Percentiles rank a stretch among this genome's conserved stretches.
These are phyloP conservation scores for Dipteronia dyeriana DNA, from an alignment of 345 rosid species.

Conservation along the genomic window DNA sequence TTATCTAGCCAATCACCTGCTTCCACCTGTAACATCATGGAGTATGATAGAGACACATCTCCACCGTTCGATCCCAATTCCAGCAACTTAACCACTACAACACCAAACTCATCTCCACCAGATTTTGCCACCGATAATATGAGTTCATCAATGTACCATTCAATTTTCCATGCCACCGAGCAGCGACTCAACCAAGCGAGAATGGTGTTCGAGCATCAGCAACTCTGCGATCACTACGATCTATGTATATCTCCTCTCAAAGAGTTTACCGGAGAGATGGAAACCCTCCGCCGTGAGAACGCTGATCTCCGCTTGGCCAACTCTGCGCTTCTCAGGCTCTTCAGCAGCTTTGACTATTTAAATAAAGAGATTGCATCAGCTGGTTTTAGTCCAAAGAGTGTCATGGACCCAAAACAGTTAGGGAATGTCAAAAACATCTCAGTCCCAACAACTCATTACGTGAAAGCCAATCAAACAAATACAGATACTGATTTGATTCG, in stretches of 20 bases:
- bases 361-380: background rate
- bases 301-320: background rate
- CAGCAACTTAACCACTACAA: background rate
- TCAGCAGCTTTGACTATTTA: background rate
- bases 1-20: background rate
- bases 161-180: background rate
- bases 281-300: background rate
- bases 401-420: background rate
- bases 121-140: background rate
- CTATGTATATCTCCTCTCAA: background rate
- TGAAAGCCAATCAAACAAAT: conserved; percentile 34
- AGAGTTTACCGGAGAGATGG: background rate
- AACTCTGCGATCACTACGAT: conserved; percentile 1
- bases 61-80: background rate
- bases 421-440: too few relatives aligned
- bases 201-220: background rate
- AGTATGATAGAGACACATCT: too few relatives aligned
- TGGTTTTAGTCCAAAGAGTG: background rate
- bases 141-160: too few relatives aligned
- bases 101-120: too few relatives aligned
- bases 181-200: background rate
- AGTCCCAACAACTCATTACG: background rate
- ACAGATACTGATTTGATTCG: conserved; percentile 32
- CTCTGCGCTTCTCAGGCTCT: background rate
- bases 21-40: background rate